Conservation (phyloP, 2,329 filamentous ascomycete species). For the Lachnellula subtilissima region DNA sequence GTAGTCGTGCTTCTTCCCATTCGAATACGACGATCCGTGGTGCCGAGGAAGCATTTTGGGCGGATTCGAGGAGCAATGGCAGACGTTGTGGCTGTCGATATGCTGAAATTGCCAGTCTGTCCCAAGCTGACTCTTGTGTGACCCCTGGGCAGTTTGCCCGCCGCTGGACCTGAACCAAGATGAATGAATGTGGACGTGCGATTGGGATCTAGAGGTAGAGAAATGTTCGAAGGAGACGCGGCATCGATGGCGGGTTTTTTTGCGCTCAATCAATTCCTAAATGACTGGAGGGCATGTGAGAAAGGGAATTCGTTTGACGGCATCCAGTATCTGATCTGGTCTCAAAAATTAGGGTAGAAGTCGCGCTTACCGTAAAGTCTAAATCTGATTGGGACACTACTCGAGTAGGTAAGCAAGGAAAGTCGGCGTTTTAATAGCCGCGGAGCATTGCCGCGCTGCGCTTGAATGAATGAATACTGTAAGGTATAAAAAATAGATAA, state of each 20-base stretch:
- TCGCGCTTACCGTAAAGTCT: no score
- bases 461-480: no score
- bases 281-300: no score
- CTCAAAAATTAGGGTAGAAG: not conserved
- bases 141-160: constrained; percentile 20
- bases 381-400: no score
- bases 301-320: no score
- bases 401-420: no score
- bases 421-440: no score
- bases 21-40: constrained; percentile 68
- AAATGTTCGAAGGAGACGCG: not conserved
- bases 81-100: not conserved
- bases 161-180: not conserved
- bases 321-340: constrained; percentile 1
- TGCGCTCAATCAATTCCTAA: not conserved
- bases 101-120: constrained; percentile 18
- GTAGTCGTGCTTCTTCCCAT: constrained; percentile 59
- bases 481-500: no score
- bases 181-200: constrained; percentile 9
- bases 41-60: constrained; percentile 80
- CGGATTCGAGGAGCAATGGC: constrained; percentile 16
- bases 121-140: constrained; percentile 20
- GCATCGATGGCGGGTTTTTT: not conserved
- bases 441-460: no score
- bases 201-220: not conserved